phyloP scores from a whole-genome alignment of 1,139 yeast genomes.

The Debaryomyces coudertii region DNA sequence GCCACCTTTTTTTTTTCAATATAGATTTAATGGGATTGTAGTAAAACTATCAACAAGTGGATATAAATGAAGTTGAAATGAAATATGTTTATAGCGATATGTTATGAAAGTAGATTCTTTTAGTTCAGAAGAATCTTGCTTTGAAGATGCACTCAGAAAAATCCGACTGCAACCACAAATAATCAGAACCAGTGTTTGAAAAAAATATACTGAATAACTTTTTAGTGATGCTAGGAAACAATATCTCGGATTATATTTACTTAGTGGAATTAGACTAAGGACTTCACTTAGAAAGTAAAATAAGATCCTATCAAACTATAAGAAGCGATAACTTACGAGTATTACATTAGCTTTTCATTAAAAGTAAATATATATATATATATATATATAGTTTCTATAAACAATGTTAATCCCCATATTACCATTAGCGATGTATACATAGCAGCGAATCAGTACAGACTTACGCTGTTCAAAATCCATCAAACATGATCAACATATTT shows the following conservation, averaged over 20 bases:
- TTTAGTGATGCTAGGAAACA: no score
- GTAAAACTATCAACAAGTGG: background rate
- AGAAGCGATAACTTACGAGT: background rate
- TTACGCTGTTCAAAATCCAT: no score
- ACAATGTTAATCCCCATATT: background rate
- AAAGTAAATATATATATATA: background rate
- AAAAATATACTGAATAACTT: background rate
- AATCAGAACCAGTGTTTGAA: background rate
- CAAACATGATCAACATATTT: background rate
- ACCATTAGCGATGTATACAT: background rate
- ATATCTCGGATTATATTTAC: no score
- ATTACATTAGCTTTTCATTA: background rate
- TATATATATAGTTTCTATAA: background rate
- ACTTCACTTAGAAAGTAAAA: background rate
- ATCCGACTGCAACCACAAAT: slow-evolving; percentile 3
- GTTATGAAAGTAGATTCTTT: background rate
- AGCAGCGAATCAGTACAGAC: background rate
- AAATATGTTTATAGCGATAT: background rate
- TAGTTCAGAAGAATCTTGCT: background rate
- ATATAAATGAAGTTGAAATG: background rate
- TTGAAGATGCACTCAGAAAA: background rate
- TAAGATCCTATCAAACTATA: no score
- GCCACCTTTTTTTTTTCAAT: background rate
- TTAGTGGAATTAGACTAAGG: no score
- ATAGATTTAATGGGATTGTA: background rate